Conservation (phyloP, 495 filamentous ascomycete genomes). For the Neurospora tetrasperma region DNA sequence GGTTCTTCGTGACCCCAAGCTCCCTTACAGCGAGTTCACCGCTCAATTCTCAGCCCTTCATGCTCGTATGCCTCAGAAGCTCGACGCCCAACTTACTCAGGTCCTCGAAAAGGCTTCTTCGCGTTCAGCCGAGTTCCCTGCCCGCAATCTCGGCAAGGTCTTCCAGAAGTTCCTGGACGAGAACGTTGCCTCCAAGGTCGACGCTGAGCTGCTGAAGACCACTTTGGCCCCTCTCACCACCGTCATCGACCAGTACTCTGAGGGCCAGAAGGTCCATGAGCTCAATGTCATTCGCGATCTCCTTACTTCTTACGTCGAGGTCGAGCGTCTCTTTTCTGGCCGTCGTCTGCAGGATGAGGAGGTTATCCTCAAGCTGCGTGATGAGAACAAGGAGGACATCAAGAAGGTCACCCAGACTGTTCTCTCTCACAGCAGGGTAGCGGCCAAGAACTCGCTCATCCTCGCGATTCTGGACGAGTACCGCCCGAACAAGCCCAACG, state of each 20-base stretch:
- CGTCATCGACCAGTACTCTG: slow-evolving; percentile 72
- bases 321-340: slow-evolving; percentile 80
- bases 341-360: slow-evolving; percentile 84
- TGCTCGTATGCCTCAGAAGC: slow-evolving; percentile 88
- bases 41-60: slow-evolving; percentile 92
- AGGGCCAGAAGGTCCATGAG: slow-evolving; percentile 87
- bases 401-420: slow-evolving; percentile 72
- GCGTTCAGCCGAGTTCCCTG: slow-evolving; percentile 80
- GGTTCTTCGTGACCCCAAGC: slow-evolving; percentile 78
- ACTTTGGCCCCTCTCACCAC: slow-evolving; percentile 67
- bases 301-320: slow-evolving; percentile 65
- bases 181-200: slow-evolving; percentile 54
- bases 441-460: slow-evolving; percentile 88
- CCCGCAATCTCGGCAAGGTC: slow-evolving; percentile 75
- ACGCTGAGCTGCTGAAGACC: slow-evolving; percentile 57
- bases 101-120: slow-evolving; percentile 72
- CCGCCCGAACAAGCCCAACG: slow-evolving; percentile 83
- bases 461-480: slow-evolving; percentile 90
- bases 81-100: slow-evolving; percentile 69
- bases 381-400: slow-evolving; percentile 91
- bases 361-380: slow-evolving; percentile 84
- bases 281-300: slow-evolving; percentile 70
- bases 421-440: slow-evolving; percentile 84
- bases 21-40: slow-evolving; percentile 94
- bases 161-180: slow-evolving; percentile 84